A percentile compares a stretch with the other conserved stretches of the same genome.
Conservation (phyloP, 2,329 filamentous ascomycete species). For the Thermothelomyces thermophilus region DNA sequence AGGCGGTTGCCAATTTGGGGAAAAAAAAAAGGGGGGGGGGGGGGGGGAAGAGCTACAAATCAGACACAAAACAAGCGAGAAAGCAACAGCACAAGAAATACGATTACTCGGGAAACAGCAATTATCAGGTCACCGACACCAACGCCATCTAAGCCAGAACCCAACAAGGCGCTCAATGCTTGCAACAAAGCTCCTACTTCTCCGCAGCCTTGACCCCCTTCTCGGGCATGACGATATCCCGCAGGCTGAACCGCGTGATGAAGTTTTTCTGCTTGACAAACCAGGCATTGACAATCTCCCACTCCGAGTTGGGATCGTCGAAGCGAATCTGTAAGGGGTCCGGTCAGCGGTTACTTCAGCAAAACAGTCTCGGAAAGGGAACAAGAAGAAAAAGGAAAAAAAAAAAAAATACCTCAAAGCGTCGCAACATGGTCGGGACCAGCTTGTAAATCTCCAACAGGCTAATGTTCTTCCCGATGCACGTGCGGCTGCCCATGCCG, state of each 20-base stretch:
- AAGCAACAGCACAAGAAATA: too few species aligned
- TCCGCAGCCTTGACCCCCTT: constrained; percentile 6
- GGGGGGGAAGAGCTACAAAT: too few species aligned
- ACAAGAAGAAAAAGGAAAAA: neutral
- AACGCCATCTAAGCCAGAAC: neutral
- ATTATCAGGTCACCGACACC: neutral
- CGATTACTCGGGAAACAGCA: neutral
- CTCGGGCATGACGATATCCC: constrained; percentile 38
- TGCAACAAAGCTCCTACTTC: neutral
- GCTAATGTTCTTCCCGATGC: constrained; percentile 62
- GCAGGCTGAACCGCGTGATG: constrained; percentile 37
- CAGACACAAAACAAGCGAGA: neutral
- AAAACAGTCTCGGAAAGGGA: neutral
- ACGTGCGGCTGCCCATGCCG: constrained; percentile 63
- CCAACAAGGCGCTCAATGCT: neutral
- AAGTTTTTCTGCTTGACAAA: constrained; percentile 57
- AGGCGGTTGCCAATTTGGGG: too few species aligned
- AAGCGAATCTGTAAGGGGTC: constrained; percentile 38
- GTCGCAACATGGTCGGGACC: constrained; percentile 53
- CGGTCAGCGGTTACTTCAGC: neutral
- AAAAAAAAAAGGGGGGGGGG: too few species aligned
- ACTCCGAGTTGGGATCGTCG: constrained; percentile 48
- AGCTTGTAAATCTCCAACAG: constrained; percentile 59
- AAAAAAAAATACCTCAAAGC: constrained; percentile 48
- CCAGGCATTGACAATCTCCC: constrained; percentile 56